Conservation (phyloP, 1,284 basidiomycete genomes). For the Ganoderma lingzhi region DNA sequence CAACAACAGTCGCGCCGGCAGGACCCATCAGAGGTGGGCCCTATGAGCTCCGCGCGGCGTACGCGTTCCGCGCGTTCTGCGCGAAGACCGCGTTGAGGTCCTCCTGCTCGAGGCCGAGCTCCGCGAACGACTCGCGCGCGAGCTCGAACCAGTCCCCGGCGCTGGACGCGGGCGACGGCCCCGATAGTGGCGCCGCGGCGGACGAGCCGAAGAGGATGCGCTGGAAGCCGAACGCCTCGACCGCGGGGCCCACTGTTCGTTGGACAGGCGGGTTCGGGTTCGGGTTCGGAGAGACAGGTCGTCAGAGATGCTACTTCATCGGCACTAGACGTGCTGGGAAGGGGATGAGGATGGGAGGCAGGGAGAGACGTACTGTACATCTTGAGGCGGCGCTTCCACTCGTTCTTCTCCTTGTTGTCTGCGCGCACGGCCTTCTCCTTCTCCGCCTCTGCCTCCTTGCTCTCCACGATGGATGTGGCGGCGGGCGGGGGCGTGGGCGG, state of each 20-base stretch:
- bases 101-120: constrained; percentile 83
- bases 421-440: constrained; percentile 22
- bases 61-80: constrained; percentile 71
- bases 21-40: not conserved
- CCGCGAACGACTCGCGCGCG: constrained; percentile 81
- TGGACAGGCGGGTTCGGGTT: no score
- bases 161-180: constrained; percentile 53
- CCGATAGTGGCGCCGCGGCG: constrained; percentile 45
- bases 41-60: constrained; percentile 43
- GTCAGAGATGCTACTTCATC: no score
- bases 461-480: constrained; percentile 54
- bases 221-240: constrained; percentile 70
- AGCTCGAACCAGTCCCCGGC: constrained; percentile 84
- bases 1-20: not conserved
- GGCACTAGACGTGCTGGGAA: no score
- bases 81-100: constrained; percentile 79
- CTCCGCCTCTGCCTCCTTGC: constrained; percentile 54
- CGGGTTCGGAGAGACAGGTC: no score
- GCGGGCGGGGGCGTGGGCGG: constrained; percentile 58
- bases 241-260: constrained; percentile 75
- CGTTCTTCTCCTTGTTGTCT: constrained; percentile 61
- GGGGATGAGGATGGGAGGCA: no score
- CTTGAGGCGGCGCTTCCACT: constrained; percentile 85
- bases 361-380: constrained; percentile 79
- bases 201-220: constrained; percentile 65